Percentiles rank a stretch among this genome's conserved stretches.
Evolutionary conservation across 495 filamentous ascomycete genomes (phyloP).

Genomic region (Parmelia sp.): DNA sequence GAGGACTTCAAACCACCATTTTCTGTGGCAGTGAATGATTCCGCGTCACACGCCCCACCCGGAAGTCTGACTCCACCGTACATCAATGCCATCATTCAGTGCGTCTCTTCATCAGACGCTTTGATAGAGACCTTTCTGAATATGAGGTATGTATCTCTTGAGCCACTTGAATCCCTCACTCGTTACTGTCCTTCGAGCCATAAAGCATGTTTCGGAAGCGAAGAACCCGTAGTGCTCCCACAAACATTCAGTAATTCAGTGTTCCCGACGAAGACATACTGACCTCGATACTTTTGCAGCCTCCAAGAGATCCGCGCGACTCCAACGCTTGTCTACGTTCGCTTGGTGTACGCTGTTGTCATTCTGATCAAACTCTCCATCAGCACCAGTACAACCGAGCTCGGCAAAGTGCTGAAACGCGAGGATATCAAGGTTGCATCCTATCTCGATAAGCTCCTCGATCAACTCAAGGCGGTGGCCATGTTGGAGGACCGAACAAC

Average conservation of each 20-base stretch:
- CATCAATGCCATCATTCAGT: constrained; percentile 33
- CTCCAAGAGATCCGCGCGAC: constrained; percentile 25
- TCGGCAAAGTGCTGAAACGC: constrained; percentile 32
- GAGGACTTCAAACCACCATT: constrained; percentile 32
- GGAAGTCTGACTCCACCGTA: constrained; percentile 25
- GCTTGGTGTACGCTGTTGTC: constrained; percentile 31
- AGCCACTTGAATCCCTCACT: not conserved
- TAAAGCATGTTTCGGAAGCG: not conserved
- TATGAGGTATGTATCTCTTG: constrained; percentile 14
- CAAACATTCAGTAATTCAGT: not conserved
- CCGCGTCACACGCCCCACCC: constrained; percentile 19
- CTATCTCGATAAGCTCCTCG: constrained; percentile 29
- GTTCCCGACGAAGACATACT: not conserved
- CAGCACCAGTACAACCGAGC: constrained; percentile 29
- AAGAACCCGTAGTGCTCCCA: not conserved
- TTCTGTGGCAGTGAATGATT: constrained; percentile 22
- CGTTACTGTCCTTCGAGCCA: not conserved
- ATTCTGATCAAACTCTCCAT: constrained; percentile 36
- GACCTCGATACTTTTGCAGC: not conserved
- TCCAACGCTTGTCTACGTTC: constrained; percentile 33
- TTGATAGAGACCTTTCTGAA: constrained; percentile 31
- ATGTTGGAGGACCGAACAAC: constrained; percentile 5
- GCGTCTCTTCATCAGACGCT: constrained; percentile 32
- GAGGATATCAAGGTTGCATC: constrained; percentile 29
- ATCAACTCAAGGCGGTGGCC: constrained; percentile 21